Evolutionary conservation across 179 eudicot species (phyloP).

Genomic region (Spergularia azorica): DNA sequence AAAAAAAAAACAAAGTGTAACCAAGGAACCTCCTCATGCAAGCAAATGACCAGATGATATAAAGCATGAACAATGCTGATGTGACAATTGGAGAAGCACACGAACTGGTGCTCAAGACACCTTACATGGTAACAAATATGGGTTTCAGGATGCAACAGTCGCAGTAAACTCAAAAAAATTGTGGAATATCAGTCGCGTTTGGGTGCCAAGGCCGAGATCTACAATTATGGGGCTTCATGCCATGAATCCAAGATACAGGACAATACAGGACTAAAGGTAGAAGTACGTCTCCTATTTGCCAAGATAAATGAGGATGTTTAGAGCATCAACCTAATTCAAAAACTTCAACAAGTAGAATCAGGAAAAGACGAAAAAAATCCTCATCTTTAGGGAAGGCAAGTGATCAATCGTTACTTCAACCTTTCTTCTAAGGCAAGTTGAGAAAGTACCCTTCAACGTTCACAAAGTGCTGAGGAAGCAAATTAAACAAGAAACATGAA

Average conservation of each 20-base stretch:
- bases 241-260: too few species aligned
- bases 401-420: background rate
- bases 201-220: too few species aligned
- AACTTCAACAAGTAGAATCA: too few species aligned
- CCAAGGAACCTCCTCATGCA: background rate
- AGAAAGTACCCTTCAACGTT: background rate
- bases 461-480: background rate
- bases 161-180: too few species aligned
- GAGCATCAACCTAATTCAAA: too few species aligned
- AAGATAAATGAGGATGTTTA: too few species aligned
- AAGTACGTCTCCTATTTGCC: too few species aligned
- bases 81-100: background rate
- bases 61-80: background rate
- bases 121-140: background rate
- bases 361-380: too few species aligned
- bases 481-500: slow-evolving; percentile 1
- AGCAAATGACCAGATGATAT: background rate
- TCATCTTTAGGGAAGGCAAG: background rate
- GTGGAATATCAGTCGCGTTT: too few species aligned
- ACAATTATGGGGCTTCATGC: too few species aligned
- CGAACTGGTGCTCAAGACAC: background rate
- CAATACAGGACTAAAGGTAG: too few species aligned
- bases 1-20: too few species aligned
- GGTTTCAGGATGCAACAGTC: background rate
- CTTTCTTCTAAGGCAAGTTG: slow-evolving; percentile 2